Evolutionary conservation across 2,329 filamentous ascomycete species (phyloP).

Genomic region (Colletotrichum euphorbiae): DNA sequence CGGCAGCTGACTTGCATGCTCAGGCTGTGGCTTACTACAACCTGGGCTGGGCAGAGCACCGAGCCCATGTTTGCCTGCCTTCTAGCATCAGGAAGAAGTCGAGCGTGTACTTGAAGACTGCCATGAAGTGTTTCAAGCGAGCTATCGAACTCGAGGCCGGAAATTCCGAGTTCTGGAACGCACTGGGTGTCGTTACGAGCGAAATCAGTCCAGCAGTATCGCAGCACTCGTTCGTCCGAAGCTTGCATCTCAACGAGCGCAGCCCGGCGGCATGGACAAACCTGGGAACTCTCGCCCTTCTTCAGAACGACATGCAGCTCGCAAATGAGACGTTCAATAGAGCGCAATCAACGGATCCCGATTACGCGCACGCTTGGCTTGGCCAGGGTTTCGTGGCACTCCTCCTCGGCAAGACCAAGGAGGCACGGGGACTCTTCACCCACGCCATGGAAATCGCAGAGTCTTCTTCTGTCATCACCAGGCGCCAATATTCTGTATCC

Average conservation of each 20-base stretch:
- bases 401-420: slow-evolving; percentile 76
- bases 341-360: slow-evolving; percentile 93
- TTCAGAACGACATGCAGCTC: slow-evolving; percentile 86
- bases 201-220: slow-evolving; percentile 86
- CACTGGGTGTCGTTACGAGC: slow-evolving; percentile 90
- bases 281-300: slow-evolving; percentile 84
- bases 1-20: slow-evolving; percentile 81
- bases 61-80: slow-evolving; percentile 77
- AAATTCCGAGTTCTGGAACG: slow-evolving; percentile 97
- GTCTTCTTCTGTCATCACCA: slow-evolving; percentile 77
- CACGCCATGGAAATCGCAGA: slow-evolving; percentile 95
- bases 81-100: slow-evolving; percentile 65
- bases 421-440: slow-evolving; percentile 87
- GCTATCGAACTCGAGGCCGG: slow-evolving; percentile 95
- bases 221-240: slow-evolving; percentile 93
- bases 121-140: slow-evolving; percentile 92
- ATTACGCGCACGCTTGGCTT: slow-evolving; percentile 93
- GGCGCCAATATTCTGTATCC: slow-evolving; percentile 82
- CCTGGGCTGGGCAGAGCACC: slow-evolving; percentile 91
- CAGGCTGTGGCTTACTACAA: slow-evolving; percentile 98
- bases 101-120: slow-evolving; percentile 79
- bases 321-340: slow-evolving; percentile 91
- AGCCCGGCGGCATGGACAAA: slow-evolving; percentile 92
- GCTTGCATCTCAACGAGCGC: slow-evolving; percentile 90
- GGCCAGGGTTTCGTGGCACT: slow-evolving; percentile 90